A percentile compares a stretch with the other conserved stretches of the same genome.
These are phyloP conservation scores for Musa troglodytarum DNA, from an alignment of 176 grass and related monocot species.

Conservation along the genomic window DNA sequence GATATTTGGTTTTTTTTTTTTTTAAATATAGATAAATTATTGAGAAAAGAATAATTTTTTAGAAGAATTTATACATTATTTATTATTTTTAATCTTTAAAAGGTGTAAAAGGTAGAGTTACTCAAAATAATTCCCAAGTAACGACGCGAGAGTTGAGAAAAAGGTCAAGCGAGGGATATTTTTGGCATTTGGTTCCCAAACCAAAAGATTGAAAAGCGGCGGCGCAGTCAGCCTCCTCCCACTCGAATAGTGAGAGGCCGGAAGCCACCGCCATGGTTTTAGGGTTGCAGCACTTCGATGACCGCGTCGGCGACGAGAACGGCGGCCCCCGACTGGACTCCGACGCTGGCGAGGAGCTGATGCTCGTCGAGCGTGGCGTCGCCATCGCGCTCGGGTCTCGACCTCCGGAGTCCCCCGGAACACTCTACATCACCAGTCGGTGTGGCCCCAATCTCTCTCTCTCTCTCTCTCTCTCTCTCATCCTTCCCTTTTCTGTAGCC, in stretches of 20 bases:
- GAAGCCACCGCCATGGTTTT: slow-evolving; percentile 35
- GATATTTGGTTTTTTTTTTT: too few species aligned
- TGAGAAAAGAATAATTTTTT: too few species aligned
- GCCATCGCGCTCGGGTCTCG: slow-evolving; percentile 46
- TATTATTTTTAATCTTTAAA: too few species aligned
- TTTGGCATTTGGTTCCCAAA: too few species aligned
- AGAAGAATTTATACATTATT: too few species aligned
- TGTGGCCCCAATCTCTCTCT: slow-evolving; percentile 1
- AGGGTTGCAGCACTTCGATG: slow-evolving; percentile 50
- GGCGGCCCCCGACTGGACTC: slow-evolving; percentile 38
- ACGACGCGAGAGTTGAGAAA: too few species aligned
- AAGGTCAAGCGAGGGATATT: too few species aligned
- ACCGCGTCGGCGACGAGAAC: slow-evolving; percentile 22
- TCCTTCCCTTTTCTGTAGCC: background rate
- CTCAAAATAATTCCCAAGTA: too few species aligned
- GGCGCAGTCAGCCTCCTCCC: background rate
- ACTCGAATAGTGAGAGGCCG: background rate
- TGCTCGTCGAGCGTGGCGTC: slow-evolving; percentile 46
- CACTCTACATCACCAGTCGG: slow-evolving; percentile 76
- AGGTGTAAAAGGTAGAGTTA: too few species aligned
- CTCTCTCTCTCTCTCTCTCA: background rate
- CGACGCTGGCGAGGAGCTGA: slow-evolving; percentile 57
- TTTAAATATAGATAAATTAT: too few species aligned
- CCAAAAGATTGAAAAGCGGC: background rate
- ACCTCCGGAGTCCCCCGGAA: slow-evolving; percentile 45